Conservation (phyloP, 768 basidiomycete species). For the Mycena capillaripes region DNA sequence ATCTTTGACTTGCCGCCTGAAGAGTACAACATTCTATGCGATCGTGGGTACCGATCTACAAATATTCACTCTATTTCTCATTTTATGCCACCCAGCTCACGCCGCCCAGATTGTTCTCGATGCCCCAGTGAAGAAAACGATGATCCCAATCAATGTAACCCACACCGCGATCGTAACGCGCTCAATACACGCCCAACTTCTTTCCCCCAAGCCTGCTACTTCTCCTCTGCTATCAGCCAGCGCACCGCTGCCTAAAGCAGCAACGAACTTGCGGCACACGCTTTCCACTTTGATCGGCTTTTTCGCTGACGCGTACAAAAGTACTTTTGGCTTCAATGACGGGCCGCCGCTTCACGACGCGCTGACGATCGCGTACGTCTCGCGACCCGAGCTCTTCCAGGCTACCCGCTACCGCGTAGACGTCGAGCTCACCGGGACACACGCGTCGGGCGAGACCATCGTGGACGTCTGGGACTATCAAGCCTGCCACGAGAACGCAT, state of each 20-base stretch:
- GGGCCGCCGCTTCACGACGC: slow-evolving; percentile 93
- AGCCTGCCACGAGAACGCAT: slow-evolving; percentile 69
- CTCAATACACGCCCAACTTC: slow-evolving; percentile 65
- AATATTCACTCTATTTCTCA: background rate
- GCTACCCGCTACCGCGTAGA: slow-evolving; percentile 82
- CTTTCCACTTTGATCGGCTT: slow-evolving; percentile 81
- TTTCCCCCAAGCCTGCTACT: slow-evolving; percentile 50
- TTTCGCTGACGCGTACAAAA: slow-evolving; percentile 80
- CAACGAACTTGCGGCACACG: slow-evolving; percentile 72
- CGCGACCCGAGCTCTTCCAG: slow-evolving; percentile 75
- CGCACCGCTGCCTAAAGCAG: slow-evolving; percentile 48
- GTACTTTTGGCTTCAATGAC: slow-evolving; percentile 84
- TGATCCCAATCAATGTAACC: slow-evolving; percentile 92
- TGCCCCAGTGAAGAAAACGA: slow-evolving; percentile 73
- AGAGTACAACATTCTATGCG: slow-evolving; percentile 89
- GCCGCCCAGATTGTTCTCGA: slow-evolving; percentile 87
- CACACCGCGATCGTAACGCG: slow-evolving; percentile 85
- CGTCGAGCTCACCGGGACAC: slow-evolving; percentile 78
- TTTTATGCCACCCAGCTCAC: slow-evolving; percentile 64
- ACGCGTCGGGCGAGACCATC: slow-evolving; percentile 82
- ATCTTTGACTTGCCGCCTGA: background rate
- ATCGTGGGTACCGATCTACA: slow-evolving; percentile 67
- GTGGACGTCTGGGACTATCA: slow-evolving; percentile 83
- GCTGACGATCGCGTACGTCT: slow-evolving; percentile 83
- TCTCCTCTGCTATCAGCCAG: slow-evolving; percentile 27